Percentiles rank a stretch among this genome's conserved stretches.
Evolutionary conservation across 1,284 basidiomycete genomes (phyloP).

Genomic region (Hymenochaete sp.): DNA sequence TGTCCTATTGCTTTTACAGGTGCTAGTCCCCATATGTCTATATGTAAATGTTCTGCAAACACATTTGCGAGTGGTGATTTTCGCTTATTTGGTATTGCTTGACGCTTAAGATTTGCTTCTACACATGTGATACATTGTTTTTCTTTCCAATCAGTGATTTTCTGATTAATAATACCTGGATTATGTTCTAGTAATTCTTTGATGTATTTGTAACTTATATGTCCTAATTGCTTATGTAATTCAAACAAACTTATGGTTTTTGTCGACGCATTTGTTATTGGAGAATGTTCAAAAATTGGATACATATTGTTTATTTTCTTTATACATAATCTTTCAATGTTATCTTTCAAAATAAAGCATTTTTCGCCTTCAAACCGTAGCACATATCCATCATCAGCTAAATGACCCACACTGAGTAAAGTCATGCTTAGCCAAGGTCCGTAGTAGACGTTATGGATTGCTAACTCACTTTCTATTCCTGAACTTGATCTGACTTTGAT

Average conservation of each 20-base stretch:
- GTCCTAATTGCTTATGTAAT: not conserved
- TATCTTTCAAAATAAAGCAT: not conserved
- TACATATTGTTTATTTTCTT: not conserved
- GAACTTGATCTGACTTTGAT: not conserved
- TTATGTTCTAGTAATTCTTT: not conserved
- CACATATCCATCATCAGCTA: not conserved
- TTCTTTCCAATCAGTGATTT: not conserved
- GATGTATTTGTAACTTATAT: not conserved
- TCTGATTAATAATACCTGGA: not conserved
- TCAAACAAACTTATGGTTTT: no score
- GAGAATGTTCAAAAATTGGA: not conserved
- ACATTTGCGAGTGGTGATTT: not conserved
- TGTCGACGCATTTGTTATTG: not conserved
- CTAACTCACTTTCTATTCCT: not conserved
- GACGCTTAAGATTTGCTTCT: not conserved
- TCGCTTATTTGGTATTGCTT: not conserved
- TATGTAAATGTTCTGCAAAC: not conserved
- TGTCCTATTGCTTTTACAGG: not conserved
- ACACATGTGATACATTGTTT: not conserved
- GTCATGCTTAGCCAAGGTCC: not conserved
- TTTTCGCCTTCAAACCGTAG: not conserved
- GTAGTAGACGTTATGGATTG: not conserved
- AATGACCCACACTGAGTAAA: not conserved
- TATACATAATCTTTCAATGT: not conserved
- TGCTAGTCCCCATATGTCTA: not conserved